phyloP scores from a whole-genome alignment of 208 protist genomes.

The Acanthamoeba pearcei region DNA sequence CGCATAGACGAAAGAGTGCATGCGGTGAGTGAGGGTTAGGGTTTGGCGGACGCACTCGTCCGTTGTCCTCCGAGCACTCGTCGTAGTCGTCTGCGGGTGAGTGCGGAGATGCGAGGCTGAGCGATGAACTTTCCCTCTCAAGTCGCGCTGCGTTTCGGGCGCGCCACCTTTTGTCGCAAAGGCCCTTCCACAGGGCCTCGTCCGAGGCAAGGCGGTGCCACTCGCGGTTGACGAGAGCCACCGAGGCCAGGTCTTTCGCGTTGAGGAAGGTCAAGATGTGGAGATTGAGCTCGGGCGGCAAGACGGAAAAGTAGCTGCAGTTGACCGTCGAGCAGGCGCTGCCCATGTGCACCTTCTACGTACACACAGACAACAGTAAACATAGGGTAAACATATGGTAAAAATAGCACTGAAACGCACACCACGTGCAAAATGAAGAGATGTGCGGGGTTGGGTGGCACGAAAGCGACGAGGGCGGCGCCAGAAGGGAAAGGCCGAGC shows the following conservation, averaged over 20 bases:
- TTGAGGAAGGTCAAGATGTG: conserved; percentile 59
- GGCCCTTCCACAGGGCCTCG: conserved; percentile 54
- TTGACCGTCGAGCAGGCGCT: conserved; percentile 37
- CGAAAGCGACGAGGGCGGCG: too few relatives aligned
- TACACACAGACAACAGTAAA: not conserved
- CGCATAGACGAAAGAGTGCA: too few relatives aligned
- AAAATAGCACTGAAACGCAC: not conserved
- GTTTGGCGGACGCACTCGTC: not conserved
- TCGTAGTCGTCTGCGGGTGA: not conserved
- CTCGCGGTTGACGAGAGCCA: conserved; percentile 52
- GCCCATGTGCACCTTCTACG: conserved; percentile 51
- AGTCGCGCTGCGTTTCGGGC: not conserved
- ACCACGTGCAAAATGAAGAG: not conserved
- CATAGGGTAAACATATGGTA: not conserved
- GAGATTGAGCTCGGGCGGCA: conserved; percentile 66
- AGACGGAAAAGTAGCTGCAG: conserved; percentile 58
- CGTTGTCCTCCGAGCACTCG: conserved; percentile 14
- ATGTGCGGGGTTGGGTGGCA: too few relatives aligned
- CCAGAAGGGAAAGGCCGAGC: too few relatives aligned
- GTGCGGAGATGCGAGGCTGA: not conserved
- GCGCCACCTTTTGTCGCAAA: conserved; percentile 33
- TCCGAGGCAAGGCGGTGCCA: conserved; percentile 23
- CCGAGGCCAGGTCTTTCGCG: conserved; percentile 30
- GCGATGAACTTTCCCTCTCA: not conserved
- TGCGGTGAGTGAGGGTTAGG: too few relatives aligned